phyloP scores from a whole-genome alignment of 352 stramenopile genomes.

The Pythium phragmiticola region DNA sequence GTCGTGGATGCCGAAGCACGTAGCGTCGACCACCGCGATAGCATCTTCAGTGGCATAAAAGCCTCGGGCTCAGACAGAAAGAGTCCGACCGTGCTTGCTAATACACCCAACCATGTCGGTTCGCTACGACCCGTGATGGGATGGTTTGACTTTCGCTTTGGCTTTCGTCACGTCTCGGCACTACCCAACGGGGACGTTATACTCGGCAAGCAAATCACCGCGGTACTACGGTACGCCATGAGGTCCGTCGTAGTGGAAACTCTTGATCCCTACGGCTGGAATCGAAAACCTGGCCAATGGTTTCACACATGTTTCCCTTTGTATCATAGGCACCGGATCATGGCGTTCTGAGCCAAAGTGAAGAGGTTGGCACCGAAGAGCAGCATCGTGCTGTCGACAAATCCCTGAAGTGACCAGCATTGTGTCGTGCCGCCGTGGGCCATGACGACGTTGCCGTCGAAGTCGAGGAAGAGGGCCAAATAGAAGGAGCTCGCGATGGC shows the following conservation, averaged over 20 bases:
- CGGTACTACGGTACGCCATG: background rate
- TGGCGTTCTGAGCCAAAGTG: background rate
- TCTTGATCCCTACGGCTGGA: background rate
- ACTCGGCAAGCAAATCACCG: constrained; percentile 19
- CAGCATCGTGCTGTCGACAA: constrained; percentile 15
- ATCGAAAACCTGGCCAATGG: background rate
- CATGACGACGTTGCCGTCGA: constrained; percentile 19
- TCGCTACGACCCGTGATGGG: background rate
- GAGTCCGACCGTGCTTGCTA: constrained; percentile 16
- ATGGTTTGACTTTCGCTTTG: background rate
- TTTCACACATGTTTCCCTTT: background rate
- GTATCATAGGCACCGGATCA: background rate
- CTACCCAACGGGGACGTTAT: constrained; percentile 12
- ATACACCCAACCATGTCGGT: no score
- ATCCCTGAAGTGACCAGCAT: constrained; percentile 26
- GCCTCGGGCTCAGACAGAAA: constrained; percentile 26
- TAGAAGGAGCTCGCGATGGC: constrained; percentile 1
- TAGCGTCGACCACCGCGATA: constrained; percentile 8
- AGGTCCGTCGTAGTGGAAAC: background rate
- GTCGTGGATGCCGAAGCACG: constrained; percentile 24
- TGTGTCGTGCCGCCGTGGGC: background rate
- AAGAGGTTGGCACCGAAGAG: constrained; percentile 6
- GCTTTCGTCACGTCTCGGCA: constrained; percentile 10
- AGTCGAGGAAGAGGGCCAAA: constrained; percentile 20
- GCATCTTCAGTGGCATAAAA: constrained; percentile 20